Conservation (phyloP, 257 asterid species). For the Pogostemon cablin region DNA sequence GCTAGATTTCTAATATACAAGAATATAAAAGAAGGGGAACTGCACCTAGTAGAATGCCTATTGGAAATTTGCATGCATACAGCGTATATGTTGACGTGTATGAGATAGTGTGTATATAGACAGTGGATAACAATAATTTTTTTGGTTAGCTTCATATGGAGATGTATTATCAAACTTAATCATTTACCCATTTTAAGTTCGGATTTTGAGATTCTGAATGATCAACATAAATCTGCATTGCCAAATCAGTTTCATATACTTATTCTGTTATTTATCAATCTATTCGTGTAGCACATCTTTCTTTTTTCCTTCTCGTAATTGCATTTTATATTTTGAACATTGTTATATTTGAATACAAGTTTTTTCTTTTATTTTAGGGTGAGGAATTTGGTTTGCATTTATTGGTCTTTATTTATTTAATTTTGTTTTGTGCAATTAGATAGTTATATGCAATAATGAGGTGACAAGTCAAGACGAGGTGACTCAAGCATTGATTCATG, state of each 20-base stretch:
- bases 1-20: no score
- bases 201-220: neutral
- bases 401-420: neutral
- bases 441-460: conserved; percentile 68
- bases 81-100: neutral
- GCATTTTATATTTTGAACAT: neutral
- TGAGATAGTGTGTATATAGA: neutral
- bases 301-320: neutral
- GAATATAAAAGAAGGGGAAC: neutral
- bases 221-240: neutral
- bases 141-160: neutral
- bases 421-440: conserved; percentile 39
- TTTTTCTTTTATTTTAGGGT: neutral
- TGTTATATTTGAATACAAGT: neutral
- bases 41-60: neutral
- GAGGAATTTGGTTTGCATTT: neutral
- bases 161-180: neutral
- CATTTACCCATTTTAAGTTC: neutral
- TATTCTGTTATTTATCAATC: neutral
- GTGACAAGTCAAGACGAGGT: conserved; percentile 74
- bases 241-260: neutral
- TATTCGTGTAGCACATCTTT: conserved; percentile 1
- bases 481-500: conserved; percentile 85
- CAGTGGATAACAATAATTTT: neutral
- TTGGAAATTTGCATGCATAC: neutral